A percentile compares a stretch with the other conserved stretches of the same genome.
These are phyloP conservation scores for Penicillium cinerascens DNA, from an alignment of 495 filamentous ascomycete species.

Conservation along the genomic window DNA sequence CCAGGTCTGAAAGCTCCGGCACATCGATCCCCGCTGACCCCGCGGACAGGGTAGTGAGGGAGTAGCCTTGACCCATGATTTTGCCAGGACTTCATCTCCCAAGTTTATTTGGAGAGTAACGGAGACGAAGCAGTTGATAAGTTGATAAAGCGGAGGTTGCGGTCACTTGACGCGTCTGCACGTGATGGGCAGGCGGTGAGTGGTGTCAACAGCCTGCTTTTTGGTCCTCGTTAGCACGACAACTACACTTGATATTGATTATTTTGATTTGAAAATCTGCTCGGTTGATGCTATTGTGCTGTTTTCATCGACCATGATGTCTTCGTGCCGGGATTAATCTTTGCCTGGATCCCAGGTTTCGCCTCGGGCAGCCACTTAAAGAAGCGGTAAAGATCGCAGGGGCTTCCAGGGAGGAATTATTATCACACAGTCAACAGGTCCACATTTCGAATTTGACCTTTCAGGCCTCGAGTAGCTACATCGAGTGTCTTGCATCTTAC, in stretches of 20 bases:
- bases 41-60: constrained; percentile 81
- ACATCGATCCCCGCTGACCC: constrained; percentile 91
- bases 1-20: constrained; percentile 81
- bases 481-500: background rate
- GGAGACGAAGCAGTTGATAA: background rate
- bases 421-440: background rate
- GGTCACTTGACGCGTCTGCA: constrained; percentile 23
- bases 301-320: background rate
- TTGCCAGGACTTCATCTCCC: constrained; percentile 36
- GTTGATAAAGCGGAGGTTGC: constrained; percentile 14
- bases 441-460: too few species aligned
- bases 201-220: background rate
- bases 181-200: constrained; percentile 28
- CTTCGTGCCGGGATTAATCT: background rate
- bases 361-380: background rate
- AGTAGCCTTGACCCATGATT: constrained; percentile 96
- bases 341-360: background rate
- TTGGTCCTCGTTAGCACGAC: background rate
- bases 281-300: background rate
- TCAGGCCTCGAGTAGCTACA: background rate
- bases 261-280: background rate
- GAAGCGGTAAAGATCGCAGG: background rate
- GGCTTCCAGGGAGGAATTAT: background rate
- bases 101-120: background rate
- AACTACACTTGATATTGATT: background rate